Evolutionary conservation across 768 basidiomycete species (phyloP), one percentile per base, ranked within the genome.

Genomic region (Coprinellus aureogranulatus): DNA sequence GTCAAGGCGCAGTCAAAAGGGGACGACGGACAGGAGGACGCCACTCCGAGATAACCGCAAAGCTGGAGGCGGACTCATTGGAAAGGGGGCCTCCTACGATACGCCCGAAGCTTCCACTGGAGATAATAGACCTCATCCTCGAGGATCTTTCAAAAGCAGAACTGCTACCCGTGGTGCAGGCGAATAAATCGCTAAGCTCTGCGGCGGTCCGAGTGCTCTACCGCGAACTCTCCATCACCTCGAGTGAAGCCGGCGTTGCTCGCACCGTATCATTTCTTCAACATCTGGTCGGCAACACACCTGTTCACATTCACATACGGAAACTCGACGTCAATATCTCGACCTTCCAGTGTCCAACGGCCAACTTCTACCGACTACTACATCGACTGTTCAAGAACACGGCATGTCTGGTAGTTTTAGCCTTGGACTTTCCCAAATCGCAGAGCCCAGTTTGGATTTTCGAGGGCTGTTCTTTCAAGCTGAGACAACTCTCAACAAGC

Each of bases 401-500:
- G 46, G 58, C 64, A 27, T 59, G 61, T 46, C 77, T 87, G 25
- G 60, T 65, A 31, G 62, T 71, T 28, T 78, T 87, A 39, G 67
- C 67, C 40, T 73, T 88, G 61, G 85, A 87, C 54, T 72, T 86
- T 64, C 82, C 64, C 16, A 72, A 67, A 54, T 64, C 61, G 3
- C 68, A 74, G 52, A 69, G 70, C 3, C 73, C 81, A 2, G 68
- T 76, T 2, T 84, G 84, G 82, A 70, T 86, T 28, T 76, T 86
- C 45, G 63, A 71, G 5, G 70, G 68, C 6, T 76, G 76, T 64
- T 58, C 73, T 10, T 81, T 84, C 61, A 67, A 68, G 4, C 75
- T 88, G 28, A 61, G 65, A n/a, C 63, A 71, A 0, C 76, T 87
- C 62, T 75, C 80, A 10, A 86, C 84, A 0, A 83, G 85, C 18